Percentiles rank a stretch among this genome's conserved stretches.
Conservation (phyloP, 2,329 filamentous ascomycete genomes). For the Hymenotorrendiella dingleyae region DNA sequence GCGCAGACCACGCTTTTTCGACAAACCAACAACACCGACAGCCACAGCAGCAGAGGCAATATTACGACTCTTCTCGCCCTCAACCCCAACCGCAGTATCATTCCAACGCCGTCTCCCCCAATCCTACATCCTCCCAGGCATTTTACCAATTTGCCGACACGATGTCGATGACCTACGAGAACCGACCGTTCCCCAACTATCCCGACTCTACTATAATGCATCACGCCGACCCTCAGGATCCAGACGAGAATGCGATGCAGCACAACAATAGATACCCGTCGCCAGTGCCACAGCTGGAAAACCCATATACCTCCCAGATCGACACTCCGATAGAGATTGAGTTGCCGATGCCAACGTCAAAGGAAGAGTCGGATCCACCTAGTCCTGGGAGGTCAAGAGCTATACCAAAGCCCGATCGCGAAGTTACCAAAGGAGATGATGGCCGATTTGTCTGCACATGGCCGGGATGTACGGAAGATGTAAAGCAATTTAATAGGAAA, state of each 20-base stretch:
- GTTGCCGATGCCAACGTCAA: conserved; percentile 19
- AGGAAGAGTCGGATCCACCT: conserved; percentile 26
- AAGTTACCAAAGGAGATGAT: conserved; percentile 55
- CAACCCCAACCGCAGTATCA: conserved; percentile 3
- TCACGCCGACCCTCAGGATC: conserved; percentile 22
- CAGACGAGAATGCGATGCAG: conserved; percentile 23
- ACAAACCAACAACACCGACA: conserved; percentile 5
- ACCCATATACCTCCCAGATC: conserved; percentile 23
- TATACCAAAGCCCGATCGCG: conserved; percentile 53
- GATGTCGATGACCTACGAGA: conserved; percentile 28
- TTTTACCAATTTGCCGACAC: conserved; percentile 7
- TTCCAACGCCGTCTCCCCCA: conserved; percentile 10
- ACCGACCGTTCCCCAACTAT: conserved; percentile 24
- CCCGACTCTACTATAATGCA: conserved; percentile 26
- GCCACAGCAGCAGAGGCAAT: conserved; percentile 5
- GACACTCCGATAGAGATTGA: conserved; percentile 15
- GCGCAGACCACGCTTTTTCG: conserved; percentile 3
- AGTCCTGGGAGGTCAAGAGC: conserved; percentile 37
- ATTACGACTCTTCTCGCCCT: conserved; percentile 15
- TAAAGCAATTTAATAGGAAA: conserved; percentile 67
- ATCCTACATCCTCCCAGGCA: neutral
- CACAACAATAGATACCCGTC: conserved; percentile 29
- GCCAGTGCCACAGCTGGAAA: conserved; percentile 26
- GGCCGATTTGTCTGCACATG: conserved; percentile 75
- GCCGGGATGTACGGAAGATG: conserved; percentile 59